Percentiles rank a stretch among this genome's conserved stretches.
phyloP scores from a whole-genome alignment of 2,329 filamentous ascomycete species.

The Pseudopyricularia javanii region DNA sequence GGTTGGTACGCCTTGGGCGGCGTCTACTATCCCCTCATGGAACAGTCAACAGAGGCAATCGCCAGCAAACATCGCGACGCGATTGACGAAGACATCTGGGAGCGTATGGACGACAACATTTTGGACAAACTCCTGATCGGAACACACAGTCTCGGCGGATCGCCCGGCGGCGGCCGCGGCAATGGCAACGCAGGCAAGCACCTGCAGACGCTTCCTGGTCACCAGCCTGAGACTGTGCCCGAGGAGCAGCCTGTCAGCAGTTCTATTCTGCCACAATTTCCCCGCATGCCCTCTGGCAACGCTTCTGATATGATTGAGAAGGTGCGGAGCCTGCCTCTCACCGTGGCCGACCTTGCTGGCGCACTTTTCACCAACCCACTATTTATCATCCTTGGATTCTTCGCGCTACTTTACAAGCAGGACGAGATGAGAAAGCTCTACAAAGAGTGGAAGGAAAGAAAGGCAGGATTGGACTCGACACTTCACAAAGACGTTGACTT shows the following conservation, averaged over 20 bases:
- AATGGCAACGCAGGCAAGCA: not conserved
- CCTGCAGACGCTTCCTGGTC: conserved; percentile 18
- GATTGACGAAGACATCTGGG: conserved; percentile 15
- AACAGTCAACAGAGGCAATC: not conserved
- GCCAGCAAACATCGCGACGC: not conserved
- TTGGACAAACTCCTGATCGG: conserved; percentile 1
- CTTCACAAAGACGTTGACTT: not conserved
- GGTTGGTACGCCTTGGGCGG: conserved; percentile 94
- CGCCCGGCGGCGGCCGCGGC: not conserved
- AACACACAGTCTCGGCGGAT: not conserved
- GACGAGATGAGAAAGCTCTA: conserved; percentile 12
- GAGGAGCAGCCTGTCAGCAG: conserved; percentile 14
- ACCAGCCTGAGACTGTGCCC: not conserved
- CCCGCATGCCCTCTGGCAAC: conserved; percentile 15
- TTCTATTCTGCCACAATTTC: conserved; percentile 13
- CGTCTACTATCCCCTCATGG: conserved; percentile 70
- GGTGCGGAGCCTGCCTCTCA: conserved; percentile 36
- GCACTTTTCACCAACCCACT: conserved; percentile 46
- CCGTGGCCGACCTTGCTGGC: conserved; percentile 34
- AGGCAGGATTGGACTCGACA: not conserved
- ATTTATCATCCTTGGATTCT: conserved; percentile 31
- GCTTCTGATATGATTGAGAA: conserved; percentile 33
- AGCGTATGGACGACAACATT: conserved; percentile 16
- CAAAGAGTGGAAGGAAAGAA: conserved; percentile 6
- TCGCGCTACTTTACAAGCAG: conserved; percentile 27